Evolutionary conservation across 768 basidiomycete species (phyloP).

Genomic region (Candolleomyces efflorescens): DNA sequence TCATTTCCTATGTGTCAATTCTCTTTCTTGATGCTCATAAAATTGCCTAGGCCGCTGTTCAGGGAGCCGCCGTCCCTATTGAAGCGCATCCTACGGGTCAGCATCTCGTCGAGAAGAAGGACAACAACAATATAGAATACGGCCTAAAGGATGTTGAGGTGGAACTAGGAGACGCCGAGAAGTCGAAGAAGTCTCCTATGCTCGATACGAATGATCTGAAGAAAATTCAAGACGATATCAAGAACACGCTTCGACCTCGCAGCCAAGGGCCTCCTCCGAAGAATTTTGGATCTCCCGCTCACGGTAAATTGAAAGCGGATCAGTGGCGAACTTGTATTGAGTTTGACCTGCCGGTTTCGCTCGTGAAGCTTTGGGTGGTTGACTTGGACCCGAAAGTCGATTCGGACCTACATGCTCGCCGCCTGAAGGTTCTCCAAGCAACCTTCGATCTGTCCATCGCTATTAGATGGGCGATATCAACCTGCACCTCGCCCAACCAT

Average conservation of each 20-base stretch:
- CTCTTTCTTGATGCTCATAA: too few species aligned
- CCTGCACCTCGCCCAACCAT: too few species aligned
- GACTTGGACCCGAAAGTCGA: too few species aligned
- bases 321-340: constrained; percentile 19
- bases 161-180: neutral
- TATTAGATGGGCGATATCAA: too few species aligned
- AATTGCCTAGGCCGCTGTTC: too few species aligned
- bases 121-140: too few species aligned
- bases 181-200: neutral
- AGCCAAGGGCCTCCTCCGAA: constrained; percentile 2
- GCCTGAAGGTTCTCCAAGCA: constrained; percentile 20
- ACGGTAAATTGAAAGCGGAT: constrained; percentile 21
- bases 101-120: too few species aligned
- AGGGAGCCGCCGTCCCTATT: too few species aligned
- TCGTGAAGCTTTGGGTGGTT: constrained; percentile 4
- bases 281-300: constrained; percentile 11
- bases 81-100: too few species aligned
- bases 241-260: constrained; percentile 4
- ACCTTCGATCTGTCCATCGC: too few species aligned
- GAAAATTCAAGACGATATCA: constrained; percentile 8
- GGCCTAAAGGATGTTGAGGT: too few species aligned
- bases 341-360: constrained; percentile 17
- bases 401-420: constrained; percentile 3
- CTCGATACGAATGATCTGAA: constrained; percentile 3
- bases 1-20: too few species aligned